phyloP scores from a whole-genome alignment of 306 rosid species.

The Albizia julibrissin region DNA sequence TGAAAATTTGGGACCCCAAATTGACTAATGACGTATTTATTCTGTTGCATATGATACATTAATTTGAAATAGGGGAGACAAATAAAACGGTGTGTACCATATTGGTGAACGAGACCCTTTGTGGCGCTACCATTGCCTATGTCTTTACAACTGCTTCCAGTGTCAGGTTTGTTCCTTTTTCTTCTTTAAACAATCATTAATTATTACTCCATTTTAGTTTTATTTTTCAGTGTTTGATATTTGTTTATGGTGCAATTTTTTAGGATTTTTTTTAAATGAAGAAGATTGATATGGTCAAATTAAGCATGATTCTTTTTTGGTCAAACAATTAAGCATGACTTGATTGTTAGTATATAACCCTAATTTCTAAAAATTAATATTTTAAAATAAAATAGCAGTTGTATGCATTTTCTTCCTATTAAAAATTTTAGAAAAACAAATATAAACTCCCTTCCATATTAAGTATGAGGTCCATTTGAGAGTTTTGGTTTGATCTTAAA shows the following conservation, averaged over 20 bases:
- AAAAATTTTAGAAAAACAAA: no score
- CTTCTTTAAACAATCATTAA: no score
- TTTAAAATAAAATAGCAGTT: background rate
- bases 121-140: background rate
- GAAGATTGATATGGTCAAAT: background rate
- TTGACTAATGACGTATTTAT: background rate
- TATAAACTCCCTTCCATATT: no score
- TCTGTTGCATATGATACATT: background rate
- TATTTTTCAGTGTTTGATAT: background rate
- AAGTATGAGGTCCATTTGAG: no score
- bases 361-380: background rate
- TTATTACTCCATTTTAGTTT: no score
- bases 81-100: background rate
- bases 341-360: background rate
- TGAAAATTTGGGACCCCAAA: background rate
- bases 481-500: no score
- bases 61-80: background rate
- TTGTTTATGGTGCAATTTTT: background rate
- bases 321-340: background rate
- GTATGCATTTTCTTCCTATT: background rate
- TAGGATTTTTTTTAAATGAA: background rate
- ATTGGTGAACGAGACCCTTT: background rate
- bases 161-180: background rate
- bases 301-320: background rate
- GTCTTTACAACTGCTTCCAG: slow-evolving; percentile 7